phyloP scores from a whole-genome alignment of 148 eudicot species.

The Amaranthus hypochondriacus region DNA sequence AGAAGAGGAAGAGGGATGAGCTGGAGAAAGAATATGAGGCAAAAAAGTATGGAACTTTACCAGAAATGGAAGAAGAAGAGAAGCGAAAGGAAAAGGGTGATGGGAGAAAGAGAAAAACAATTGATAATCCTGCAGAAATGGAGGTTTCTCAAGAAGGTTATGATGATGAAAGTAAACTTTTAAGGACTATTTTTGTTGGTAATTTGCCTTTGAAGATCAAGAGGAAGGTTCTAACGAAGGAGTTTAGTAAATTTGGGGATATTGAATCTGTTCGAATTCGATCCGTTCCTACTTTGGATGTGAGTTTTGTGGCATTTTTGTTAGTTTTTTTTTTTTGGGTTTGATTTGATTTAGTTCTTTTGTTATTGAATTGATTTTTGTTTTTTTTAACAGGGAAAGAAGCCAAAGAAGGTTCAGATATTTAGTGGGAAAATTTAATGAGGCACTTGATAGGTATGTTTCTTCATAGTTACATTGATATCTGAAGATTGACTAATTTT shows the following conservation, averaged over 20 bases:
- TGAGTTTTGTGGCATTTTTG: conserved; percentile 30
- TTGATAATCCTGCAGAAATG: conserved; percentile 47
- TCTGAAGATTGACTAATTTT: not conserved
- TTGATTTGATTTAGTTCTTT: not conserved
- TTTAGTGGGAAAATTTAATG: conserved; percentile 37
- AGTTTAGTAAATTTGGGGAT: conserved; percentile 79
- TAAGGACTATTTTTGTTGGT: conserved; percentile 93
- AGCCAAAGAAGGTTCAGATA: conserved; percentile 49
- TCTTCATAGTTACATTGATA: not conserved
- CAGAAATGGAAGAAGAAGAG: conserved; percentile 25
- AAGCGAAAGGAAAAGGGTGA: conserved; percentile 26
- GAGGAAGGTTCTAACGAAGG: conserved; percentile 66
- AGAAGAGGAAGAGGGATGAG: conserved; percentile 88
- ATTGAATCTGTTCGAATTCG: conserved; percentile 84
- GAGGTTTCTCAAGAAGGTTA: conserved; percentile 66
- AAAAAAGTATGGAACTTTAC: conserved; percentile 32
- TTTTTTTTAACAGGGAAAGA: conserved; percentile 40
- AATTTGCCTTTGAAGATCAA: conserved; percentile 87
- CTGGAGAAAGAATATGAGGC: conserved; percentile 65
- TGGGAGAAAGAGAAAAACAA: conserved; percentile 72
- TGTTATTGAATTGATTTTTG: not conserved
- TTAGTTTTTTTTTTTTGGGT: not conserved
- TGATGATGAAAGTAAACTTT: conserved; percentile 86
- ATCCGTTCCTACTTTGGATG: conserved; percentile 83
- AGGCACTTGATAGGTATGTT: conserved; percentile 47